Evolutionary conservation across 2,329 filamentous ascomycete species (phyloP).

Genomic region (Neopestalotiopsis sp.): DNA sequence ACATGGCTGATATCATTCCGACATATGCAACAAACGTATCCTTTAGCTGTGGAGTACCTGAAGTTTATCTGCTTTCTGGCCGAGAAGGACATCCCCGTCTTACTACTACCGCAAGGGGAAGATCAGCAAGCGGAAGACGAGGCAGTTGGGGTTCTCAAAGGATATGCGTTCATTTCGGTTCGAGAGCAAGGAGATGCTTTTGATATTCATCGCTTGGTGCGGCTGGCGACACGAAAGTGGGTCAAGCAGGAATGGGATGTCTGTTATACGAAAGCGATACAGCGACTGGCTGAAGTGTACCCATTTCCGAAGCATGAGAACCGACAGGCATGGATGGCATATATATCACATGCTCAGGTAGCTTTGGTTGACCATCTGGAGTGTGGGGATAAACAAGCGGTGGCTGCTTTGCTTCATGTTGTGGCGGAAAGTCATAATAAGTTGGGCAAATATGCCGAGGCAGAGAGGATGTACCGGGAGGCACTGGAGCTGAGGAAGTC

Average conservation of each 20-base stretch:
- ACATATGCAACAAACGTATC: background rate
- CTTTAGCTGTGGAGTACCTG: background rate
- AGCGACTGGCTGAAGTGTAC: conserved; percentile 9
- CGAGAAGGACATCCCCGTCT: background rate
- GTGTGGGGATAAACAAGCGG: background rate
- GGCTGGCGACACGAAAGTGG: conserved; percentile 18
- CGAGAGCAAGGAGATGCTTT: background rate
- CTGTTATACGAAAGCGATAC: conserved; percentile 10
- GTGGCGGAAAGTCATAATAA: background rate
- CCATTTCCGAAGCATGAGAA: conserved; percentile 4
- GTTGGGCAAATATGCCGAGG: background rate
- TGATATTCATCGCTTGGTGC: conserved; percentile 7
- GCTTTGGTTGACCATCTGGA: background rate
- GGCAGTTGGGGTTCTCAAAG: background rate
- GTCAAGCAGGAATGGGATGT: conserved; percentile 7
- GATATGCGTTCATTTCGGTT: background rate
- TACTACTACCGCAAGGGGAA: background rate
- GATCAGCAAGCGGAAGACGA: background rate
- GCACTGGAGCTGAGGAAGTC: no score
- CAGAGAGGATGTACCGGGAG: no score
- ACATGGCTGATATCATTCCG: conserved; percentile 40
- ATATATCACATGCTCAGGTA: conserved; percentile 16
- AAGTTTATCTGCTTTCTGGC: background rate
- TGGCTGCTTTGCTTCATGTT: background rate
- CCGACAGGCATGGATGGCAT: conserved; percentile 10